Conservation (phyloP, 176 grass and related monocot species). For the Oryza officinalis region DNA sequence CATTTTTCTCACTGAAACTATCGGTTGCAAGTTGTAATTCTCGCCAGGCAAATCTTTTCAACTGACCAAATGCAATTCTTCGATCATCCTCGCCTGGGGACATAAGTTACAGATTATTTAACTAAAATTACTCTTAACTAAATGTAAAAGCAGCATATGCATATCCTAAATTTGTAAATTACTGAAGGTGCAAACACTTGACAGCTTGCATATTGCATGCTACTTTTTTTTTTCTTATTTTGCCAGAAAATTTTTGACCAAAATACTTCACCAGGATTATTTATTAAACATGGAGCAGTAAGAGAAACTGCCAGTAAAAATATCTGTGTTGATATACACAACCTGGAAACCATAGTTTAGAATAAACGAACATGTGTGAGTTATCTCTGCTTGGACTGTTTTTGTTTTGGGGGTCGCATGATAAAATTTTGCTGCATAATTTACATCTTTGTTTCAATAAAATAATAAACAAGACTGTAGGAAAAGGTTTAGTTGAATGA, state of each 20-base stretch:
- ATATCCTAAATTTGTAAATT: neutral
- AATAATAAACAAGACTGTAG: constrained; percentile 1
- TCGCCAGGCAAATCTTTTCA: constrained; percentile 94
- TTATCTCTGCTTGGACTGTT: neutral
- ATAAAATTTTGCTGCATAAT: constrained; percentile 19
- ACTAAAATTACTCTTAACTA: neutral
- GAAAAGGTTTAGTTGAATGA: neutral
- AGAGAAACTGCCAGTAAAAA: constrained; percentile 27
- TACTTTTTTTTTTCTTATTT: neutral
- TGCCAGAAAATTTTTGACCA: neutral
- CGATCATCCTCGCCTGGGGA: constrained; percentile 84
- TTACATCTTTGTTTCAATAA: constrained; percentile 5
- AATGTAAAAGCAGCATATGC: constrained; percentile 5
- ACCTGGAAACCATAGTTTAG: neutral
- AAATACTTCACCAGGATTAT: neutral
- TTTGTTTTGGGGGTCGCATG: neutral
- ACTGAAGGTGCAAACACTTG: neutral
- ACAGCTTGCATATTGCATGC: neutral
- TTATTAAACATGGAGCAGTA: neutral
- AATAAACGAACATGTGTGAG: constrained; percentile 1
- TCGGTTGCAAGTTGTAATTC: constrained; percentile 93
- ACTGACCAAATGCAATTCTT: constrained; percentile 92
- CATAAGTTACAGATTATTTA: constrained; percentile 27
- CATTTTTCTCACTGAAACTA: constrained; percentile 88
- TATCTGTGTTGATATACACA: neutral